Evolutionary conservation across 345 rosid genomes (phyloP), one percentile per base, ranked within the genome.

Genomic region (Euphorbia lathyris): DNA sequence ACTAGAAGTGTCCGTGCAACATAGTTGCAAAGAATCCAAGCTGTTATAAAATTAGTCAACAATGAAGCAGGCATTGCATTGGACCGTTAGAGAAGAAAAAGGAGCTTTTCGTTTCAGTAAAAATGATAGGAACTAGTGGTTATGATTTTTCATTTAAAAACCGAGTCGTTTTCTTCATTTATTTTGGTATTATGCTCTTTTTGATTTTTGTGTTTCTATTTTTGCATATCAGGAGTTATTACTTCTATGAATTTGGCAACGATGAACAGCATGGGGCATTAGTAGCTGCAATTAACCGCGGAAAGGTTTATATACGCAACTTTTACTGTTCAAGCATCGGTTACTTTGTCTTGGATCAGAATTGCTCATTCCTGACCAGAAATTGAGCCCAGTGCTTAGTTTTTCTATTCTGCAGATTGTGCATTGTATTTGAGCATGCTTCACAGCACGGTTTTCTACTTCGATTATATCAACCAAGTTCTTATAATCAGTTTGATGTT

Each of bases 191-290:
- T 7, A 42, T 50, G 40, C 36, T 42, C 59, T 47, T 23, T 63
- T 59, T 72, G 5, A 73, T 32, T 3, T 75, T 40, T 64, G 68
- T 30, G 32, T 66, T 45, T 23, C 65, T n/a, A 29, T 67, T 17
- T 29, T 20, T 75, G 66, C 61, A 65, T 81, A 48, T 68, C 88
- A 91, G 98, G 91, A 90, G 87, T 58, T 91, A 91, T 59, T 91
- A 94, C 82, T 90, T 81, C 47, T 91, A 91, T 71, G 95, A 91
- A 84, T 94, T 94, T 76, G 95, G 96, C 66, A 83, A 88, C 76
- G 84, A 86, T 29, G 86, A 85, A 26, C 95, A 91, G 72, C 97
- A 81, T 58, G 72, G 85, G 59, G 96, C 95, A 58, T 75, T 94
- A 58, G 88, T 90, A 61, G 92, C 90, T 1, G 79, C 92, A 36